Percentiles rank a stretch among this genome's conserved stretches.
phyloP scores from a whole-genome alignment of 768 basidiomycete species.

The Suillus cothurnatus region DNA sequence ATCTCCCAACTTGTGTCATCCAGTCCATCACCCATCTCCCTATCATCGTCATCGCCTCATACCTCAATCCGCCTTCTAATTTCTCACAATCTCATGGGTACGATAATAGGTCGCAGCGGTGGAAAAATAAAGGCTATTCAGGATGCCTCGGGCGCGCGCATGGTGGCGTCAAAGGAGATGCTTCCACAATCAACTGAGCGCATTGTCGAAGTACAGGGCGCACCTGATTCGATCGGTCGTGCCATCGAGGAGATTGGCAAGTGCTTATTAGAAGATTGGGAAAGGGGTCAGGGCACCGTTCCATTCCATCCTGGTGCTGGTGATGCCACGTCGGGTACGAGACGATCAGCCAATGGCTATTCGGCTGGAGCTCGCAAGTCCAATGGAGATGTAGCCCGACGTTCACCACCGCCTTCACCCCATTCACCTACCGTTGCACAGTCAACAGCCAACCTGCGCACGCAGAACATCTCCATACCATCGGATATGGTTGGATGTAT shows the following conservation, averaged over 20 bases:
- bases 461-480: slow-evolving; percentile 99
- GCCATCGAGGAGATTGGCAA: slow-evolving; percentile 96
- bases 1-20: slow-evolving; percentile 87
- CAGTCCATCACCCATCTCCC: slow-evolving; percentile 68
- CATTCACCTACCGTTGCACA: slow-evolving; percentile 51
- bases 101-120: slow-evolving; percentile 94
- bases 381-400: slow-evolving; percentile 56
- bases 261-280: slow-evolving; percentile 96
- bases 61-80: slow-evolving; percentile 96
- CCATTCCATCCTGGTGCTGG: slow-evolving; percentile 93
- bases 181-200: slow-evolving; percentile 99
- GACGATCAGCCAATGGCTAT: slow-evolving; percentile 55
- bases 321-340: slow-evolving; percentile 60
- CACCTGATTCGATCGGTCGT: slow-evolving; percentile 88
- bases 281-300: slow-evolving; percentile 90
- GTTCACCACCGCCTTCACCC: slow-evolving; percentile 40
- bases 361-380: slow-evolving; percentile 57
- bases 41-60: slow-evolving; percentile 64
- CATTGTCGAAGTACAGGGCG: slow-evolving; percentile 96
- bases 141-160: slow-evolving; percentile 92
- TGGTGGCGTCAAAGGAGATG: slow-evolving; percentile 99
- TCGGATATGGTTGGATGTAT: slow-evolving; percentile 99
- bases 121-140: slow-evolving; percentile 99
- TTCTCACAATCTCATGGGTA: slow-evolving; percentile 99
- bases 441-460: slow-evolving; percentile 82